Evolutionary conservation across 2,329 filamentous ascomycete genomes (phyloP).

Genomic region (Calycina marina): DNA sequence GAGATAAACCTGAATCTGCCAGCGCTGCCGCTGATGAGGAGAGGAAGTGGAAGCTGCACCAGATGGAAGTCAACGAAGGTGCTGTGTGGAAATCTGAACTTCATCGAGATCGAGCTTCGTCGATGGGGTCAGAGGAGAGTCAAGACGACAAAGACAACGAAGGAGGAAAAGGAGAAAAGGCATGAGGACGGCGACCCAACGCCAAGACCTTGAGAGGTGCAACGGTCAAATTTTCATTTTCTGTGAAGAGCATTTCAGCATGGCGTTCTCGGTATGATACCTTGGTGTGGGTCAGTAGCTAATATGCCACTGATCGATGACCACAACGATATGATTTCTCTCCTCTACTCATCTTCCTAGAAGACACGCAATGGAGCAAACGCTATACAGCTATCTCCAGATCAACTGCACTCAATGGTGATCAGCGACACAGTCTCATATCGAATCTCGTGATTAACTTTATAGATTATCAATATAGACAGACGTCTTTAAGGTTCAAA

Average conservation of each 20-base stretch:
- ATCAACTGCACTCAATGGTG: too few relatives aligned
- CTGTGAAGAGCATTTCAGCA: too few relatives aligned
- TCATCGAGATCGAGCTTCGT: conserved; percentile 11
- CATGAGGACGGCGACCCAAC: not conserved
- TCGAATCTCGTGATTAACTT: too few relatives aligned
- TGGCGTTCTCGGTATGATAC: not conserved
- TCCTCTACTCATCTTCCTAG: too few relatives aligned
- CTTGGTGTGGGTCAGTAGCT: too few relatives aligned
- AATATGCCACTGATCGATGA: too few relatives aligned
- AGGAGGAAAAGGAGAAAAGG: conserved; percentile 1
- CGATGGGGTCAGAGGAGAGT: conserved; percentile 3
- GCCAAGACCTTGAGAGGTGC: not conserved
- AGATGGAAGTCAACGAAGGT: conserved; percentile 46
- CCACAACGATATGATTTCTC: not conserved
- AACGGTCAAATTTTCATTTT: too few relatives aligned
- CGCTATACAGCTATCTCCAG: too few relatives aligned
- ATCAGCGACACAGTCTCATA: too few relatives aligned
- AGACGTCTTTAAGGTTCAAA: too few relatives aligned
- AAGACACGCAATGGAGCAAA: too few relatives aligned
- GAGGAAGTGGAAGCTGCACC: conserved; percentile 38
- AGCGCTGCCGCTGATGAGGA: conserved; percentile 11
- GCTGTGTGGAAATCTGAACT: conserved; percentile 28
- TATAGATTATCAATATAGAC: not conserved
- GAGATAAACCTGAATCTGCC: conserved; percentile 9
- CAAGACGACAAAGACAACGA: conserved; percentile 4